Conservation (phyloP, 805 yeast genomes). For the Saccharomycopsis fibuligera region DNA sequence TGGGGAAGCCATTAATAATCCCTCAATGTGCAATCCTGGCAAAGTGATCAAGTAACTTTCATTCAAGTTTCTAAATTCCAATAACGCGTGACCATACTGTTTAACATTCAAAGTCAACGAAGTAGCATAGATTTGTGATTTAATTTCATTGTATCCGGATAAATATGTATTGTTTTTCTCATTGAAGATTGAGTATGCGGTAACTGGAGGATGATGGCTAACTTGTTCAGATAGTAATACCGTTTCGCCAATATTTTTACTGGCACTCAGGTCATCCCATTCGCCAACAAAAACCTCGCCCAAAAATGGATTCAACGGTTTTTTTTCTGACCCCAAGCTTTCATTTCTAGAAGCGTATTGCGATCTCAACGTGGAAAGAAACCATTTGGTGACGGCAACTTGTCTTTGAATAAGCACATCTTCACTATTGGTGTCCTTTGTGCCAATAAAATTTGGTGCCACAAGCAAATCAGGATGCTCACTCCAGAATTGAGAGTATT, state of each 20-base stretch:
- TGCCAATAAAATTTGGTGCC: slow-evolving; percentile 54
- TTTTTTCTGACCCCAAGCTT: slow-evolving; percentile 90
- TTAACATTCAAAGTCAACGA: slow-evolving; percentile 74
- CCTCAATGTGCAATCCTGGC: slow-evolving; percentile 94
- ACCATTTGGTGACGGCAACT: slow-evolving; percentile 84
- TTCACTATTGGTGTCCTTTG: slow-evolving; percentile 32
- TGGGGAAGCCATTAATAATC: slow-evolving; percentile 84
- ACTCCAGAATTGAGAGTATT: slow-evolving; percentile 94
- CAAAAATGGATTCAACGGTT: slow-evolving; percentile 92
- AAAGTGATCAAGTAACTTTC: slow-evolving; percentile 78
- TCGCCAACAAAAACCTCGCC: slow-evolving; percentile 93
- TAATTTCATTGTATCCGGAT: slow-evolving; percentile 88
- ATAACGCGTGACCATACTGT: slow-evolving; percentile 87
- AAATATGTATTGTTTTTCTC: slow-evolving; percentile 60
- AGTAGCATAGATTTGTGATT: slow-evolving; percentile 67
- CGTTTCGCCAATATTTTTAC: slow-evolving; percentile 63
- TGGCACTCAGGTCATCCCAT: slow-evolving; percentile 55
- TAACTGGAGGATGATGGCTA: slow-evolving; percentile 94
- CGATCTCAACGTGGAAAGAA: slow-evolving; percentile 81
- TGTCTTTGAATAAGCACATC: slow-evolving; percentile 58
- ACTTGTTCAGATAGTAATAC: slow-evolving; percentile 84
- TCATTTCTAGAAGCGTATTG: slow-evolving; percentile 93
- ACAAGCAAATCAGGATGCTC: slow-evolving; percentile 82
- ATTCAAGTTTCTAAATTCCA: slow-evolving; percentile 52
- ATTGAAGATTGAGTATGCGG: slow-evolving; percentile 83